These are phyloP conservation scores for Brassica juncea DNA, from an alignment of 345 rosid species.

Conservation along the genomic window DNA sequence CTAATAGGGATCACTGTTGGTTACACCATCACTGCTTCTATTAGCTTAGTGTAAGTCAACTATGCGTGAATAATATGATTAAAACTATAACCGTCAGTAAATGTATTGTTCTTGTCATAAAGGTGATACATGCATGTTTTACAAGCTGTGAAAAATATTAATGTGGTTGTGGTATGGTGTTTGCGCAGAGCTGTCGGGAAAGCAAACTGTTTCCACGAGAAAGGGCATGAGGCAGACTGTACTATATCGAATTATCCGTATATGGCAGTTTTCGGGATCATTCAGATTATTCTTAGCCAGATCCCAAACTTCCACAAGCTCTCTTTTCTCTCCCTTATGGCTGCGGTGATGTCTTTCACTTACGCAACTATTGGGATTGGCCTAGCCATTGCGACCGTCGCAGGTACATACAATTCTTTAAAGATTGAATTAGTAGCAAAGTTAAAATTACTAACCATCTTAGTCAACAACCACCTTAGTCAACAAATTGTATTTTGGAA, in stretches of 20 bases:
- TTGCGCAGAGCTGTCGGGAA: neutral
- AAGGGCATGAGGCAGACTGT: neutral
- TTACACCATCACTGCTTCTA: conserved; percentile 89
- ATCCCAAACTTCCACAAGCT: neutral
- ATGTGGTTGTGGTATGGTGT: neutral
- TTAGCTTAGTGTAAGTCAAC: conserved; percentile 83
- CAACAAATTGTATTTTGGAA: neutral
- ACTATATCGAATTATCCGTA: neutral
- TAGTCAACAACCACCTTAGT: neutral
- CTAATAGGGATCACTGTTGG: conserved; percentile 71
- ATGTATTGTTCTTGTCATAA: neutral
- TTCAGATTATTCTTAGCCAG: conserved; percentile 1
- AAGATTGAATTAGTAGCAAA: neutral
- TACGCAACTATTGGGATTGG: conserved; percentile 2
- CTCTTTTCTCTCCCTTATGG: neutral
- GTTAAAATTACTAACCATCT: neutral
- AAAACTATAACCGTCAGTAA: neutral
- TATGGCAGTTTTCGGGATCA: neutral
- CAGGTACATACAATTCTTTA: conserved; percentile 31
- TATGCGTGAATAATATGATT: neutral
- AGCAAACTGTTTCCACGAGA: neutral
- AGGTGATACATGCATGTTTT: neutral
- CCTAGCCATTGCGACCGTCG: conserved; percentile 44
- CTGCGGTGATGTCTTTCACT: conserved; percentile 2
- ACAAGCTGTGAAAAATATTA: neutral